Evolutionary conservation across 2,329 filamentous ascomycete species (phyloP).

Genomic region (Elsinoe necatrix): DNA sequence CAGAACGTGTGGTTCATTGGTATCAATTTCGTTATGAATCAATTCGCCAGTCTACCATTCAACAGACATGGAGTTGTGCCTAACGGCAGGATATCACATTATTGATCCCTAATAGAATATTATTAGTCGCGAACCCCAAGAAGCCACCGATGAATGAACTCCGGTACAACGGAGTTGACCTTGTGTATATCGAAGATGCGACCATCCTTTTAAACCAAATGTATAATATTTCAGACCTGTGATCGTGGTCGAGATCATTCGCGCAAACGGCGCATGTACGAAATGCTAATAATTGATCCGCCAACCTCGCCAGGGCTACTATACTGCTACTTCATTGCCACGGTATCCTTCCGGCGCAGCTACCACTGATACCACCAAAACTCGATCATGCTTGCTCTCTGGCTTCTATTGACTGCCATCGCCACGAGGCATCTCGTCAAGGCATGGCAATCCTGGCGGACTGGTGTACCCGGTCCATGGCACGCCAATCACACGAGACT

Average conservation of each 20-base stretch:
- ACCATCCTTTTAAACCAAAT: too few relatives aligned
- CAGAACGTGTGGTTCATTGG: background rate
- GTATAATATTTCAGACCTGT: too few relatives aligned
- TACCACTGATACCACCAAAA: background rate
- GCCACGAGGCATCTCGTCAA: background rate
- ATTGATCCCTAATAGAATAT: background rate
- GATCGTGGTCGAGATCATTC: too few relatives aligned
- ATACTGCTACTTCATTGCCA: background rate
- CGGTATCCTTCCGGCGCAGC: background rate
- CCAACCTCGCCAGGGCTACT: too few relatives aligned
- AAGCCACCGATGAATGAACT: background rate
- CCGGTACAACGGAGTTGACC: background rate
- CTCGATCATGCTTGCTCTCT: background rate
- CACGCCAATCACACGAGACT: slow-evolving; percentile 23
- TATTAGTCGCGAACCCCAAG: background rate
- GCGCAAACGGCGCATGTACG: too few relatives aligned
- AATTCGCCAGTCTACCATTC: background rate
- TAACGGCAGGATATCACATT: background rate
- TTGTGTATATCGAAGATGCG: too few relatives aligned
- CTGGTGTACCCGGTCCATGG: slow-evolving; percentile 25
- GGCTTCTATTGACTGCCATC: background rate
- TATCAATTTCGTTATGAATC: background rate
- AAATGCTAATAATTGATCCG: too few relatives aligned
- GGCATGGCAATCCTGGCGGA: background rate
- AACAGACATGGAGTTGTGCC: background rate